phyloP scores from a whole-genome alignment of 78 protist genomes.

The Diacronema lutheri region DNA sequence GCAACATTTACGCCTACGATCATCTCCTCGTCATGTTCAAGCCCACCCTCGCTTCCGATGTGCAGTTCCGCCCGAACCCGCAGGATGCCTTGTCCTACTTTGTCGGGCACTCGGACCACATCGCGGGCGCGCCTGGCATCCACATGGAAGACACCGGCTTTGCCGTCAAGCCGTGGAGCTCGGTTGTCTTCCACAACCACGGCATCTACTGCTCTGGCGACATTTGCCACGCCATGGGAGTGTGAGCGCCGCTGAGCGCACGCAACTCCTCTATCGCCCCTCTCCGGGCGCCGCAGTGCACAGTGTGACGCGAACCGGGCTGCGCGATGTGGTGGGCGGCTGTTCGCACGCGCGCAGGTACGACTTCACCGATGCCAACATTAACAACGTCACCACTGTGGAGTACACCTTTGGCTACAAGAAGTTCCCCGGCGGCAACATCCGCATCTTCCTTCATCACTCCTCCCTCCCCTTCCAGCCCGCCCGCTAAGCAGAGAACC shows the following conservation, averaged over 20 bases:
- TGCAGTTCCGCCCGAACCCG: neutral
- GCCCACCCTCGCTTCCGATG: too few relatives aligned
- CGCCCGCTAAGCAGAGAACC: too few relatives aligned
- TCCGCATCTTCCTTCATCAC: neutral
- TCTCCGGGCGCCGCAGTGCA: too few relatives aligned
- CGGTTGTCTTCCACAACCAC: conserved; percentile 14
- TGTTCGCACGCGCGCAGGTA: too few relatives aligned
- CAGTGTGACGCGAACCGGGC: too few relatives aligned
- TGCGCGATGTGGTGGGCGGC: too few relatives aligned
- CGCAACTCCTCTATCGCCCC: too few relatives aligned
- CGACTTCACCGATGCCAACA: neutral
- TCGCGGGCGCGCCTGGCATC: neutral
- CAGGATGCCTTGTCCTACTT: neutral
- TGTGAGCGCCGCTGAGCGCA: too few relatives aligned
- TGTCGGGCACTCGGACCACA: neutral
- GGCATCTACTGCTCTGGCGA: neutral
- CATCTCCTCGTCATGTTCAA: too few relatives aligned
- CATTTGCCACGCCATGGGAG: too few relatives aligned
- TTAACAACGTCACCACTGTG: neutral
- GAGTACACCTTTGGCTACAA: neutral
- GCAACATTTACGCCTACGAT: too few relatives aligned
- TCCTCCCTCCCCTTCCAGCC: neutral
- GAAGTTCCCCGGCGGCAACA: neutral
- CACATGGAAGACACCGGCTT: neutral
- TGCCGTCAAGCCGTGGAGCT: neutral